Conservation (phyloP, 768 basidiomycete genomes). For the Pleurotus giganteus region DNA sequence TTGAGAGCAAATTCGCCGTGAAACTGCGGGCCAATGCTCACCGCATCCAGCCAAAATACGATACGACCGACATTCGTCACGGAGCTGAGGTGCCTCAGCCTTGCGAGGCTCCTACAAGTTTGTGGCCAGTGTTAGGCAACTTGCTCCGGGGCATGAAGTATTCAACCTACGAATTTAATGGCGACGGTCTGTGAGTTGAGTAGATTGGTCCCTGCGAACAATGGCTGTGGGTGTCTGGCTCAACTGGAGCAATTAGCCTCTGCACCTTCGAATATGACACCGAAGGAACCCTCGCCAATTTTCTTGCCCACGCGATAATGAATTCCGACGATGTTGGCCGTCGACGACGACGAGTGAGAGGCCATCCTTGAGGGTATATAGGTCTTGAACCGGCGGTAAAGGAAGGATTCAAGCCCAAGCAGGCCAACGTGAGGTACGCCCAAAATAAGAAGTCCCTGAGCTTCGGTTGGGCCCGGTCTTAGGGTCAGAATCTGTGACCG, state of each 20-base stretch:
- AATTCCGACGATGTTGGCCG: constrained; percentile 85
- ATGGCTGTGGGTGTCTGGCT: constrained; percentile 7
- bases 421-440: constrained; percentile 23
- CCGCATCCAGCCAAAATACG: constrained; percentile 87
- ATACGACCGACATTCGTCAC: constrained; percentile 98
- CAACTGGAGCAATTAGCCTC: not conserved
- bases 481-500: not conserved
- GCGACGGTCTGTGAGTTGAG: constrained; percentile 98
- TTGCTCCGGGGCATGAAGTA: constrained; percentile 11
- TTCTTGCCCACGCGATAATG: constrained; percentile 98
- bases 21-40: constrained; percentile 41
- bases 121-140: constrained; percentile 9
- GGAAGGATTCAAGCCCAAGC: constrained; percentile 25
- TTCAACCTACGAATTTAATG: constrained; percentile 94
- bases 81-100: constrained; percentile 95
- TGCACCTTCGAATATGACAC: constrained; percentile 91
- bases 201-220: constrained; percentile 80
- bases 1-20: constrained; percentile 12
- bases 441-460: constrained; percentile 14
- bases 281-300: constrained; percentile 98
- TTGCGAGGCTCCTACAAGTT: constrained; percentile 77
- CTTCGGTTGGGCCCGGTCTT: constrained; percentile 6
- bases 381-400: constrained; percentile 20
- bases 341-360: constrained; percentile 56
- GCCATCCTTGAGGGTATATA: constrained; percentile 42